Evolutionary conservation across 441 rosid species (phyloP).

Genomic region (Macaranga tanarius): DNA sequence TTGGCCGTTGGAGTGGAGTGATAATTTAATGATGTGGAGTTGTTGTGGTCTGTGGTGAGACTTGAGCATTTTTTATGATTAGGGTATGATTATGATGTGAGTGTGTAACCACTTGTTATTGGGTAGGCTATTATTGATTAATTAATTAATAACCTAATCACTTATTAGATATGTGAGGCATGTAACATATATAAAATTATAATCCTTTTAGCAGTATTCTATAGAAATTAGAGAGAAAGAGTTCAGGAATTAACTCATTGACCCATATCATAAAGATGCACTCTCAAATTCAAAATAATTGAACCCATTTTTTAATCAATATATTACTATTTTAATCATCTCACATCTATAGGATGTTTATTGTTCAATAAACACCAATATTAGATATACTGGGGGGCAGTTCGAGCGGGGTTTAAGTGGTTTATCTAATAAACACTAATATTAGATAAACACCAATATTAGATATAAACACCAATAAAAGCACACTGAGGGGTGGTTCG

Average conservation of each 20-base stretch:
- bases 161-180: no score
- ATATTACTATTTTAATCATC: neutral
- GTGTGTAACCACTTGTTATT: neutral
- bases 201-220: no score
- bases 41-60: neutral
- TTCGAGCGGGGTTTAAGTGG: no score
- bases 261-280: no score
- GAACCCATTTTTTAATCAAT: neutral
- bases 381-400: no score
- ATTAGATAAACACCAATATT: no score
- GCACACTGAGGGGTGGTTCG: no score
- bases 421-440: no score
- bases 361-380: no score
- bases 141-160: neutral
- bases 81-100: conserved; percentile 1
- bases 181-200: no score
- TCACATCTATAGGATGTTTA: neutral
- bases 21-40: neutral
- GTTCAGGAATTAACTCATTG: neutral
- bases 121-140: neutral
- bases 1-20: neutral
- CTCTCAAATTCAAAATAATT: neutral
- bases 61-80: neutral
- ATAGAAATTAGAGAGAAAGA: neutral
- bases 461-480: no score